Evolutionary conservation across 192 early-diverging fungal species (phyloP).

Genomic region (Martensiomyces pterosporus): DNA sequence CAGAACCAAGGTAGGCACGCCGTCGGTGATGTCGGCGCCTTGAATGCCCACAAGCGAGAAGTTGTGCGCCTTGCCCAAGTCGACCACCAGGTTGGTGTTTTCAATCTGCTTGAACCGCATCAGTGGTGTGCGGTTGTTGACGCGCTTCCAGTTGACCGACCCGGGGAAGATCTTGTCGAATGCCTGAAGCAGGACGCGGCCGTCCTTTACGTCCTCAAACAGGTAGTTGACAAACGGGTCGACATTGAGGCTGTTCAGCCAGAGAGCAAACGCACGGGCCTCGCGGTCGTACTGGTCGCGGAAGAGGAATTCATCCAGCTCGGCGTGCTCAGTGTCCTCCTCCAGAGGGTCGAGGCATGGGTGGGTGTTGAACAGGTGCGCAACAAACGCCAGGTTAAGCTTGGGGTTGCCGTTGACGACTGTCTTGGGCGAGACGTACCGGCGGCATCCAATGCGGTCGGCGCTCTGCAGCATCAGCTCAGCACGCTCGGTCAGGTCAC

Average conservation of each 20-base stretch:
- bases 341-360: slow-evolving; percentile 89
- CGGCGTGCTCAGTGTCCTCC: slow-evolving; percentile 81
- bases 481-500: slow-evolving; percentile 76
- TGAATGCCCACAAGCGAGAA: slow-evolving; percentile 96
- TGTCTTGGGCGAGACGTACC: slow-evolving; percentile 92
- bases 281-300: slow-evolving; percentile 53
- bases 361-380: slow-evolving; percentile 96
- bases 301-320: slow-evolving; percentile 72
- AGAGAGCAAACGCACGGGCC: slow-evolving; percentile 85
- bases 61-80: slow-evolving; percentile 76
- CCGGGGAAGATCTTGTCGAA: slow-evolving; percentile 92
- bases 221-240: slow-evolving; percentile 97
- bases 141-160: slow-evolving; percentile 89
- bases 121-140: slow-evolving; percentile 67
- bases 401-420: slow-evolving; percentile 94
- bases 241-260: slow-evolving; percentile 96
- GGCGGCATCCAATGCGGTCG: slow-evolving; percentile 88
- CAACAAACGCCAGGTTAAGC: slow-evolving; percentile 99
- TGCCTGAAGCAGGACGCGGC: slow-evolving; percentile 87
- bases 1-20: slow-evolving; percentile 82
- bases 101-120: slow-evolving; percentile 97
- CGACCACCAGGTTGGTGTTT: slow-evolving; percentile 92
- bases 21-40: slow-evolving; percentile 92
- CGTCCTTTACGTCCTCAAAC: slow-evolving; percentile 94
- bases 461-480: slow-evolving; percentile 88